A percentile compares a stretch with the other conserved stretches of the same genome.
phyloP scores from a whole-genome alignment of 148 eudicot species.

The Rhododendron williamsianum region DNA sequence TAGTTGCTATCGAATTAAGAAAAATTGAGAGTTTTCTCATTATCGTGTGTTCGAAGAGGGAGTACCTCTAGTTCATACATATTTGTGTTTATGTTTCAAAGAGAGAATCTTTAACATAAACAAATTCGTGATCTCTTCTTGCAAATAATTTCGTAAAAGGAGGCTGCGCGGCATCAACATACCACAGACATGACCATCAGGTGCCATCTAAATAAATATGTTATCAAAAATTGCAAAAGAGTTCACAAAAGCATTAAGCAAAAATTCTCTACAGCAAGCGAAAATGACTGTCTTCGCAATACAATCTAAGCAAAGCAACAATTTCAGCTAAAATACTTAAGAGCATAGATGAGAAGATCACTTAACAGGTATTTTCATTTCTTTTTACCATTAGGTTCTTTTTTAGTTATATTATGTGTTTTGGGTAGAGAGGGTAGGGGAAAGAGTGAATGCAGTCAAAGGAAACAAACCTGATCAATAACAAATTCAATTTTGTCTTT shows the following conservation, averaged over 20 bases:
- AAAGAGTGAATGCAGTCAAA: neutral
- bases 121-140: too few species aligned
- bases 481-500: conserved; percentile 95
- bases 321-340: neutral
- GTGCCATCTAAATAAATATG: neutral
- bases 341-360: neutral
- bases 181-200: conserved; percentile 2
- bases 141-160: too few species aligned
- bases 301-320: neutral
- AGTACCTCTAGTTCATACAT: too few species aligned
- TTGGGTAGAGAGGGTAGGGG: neutral
- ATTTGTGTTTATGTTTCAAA: too few species aligned
- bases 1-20: too few species aligned
- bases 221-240: neutral
- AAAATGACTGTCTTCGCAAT: neutral
- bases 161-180: neutral
- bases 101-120: too few species aligned
- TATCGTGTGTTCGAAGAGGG: too few species aligned
- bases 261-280: neutral
- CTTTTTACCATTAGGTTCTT: neutral
- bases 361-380: neutral
- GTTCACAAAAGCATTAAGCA: neutral
- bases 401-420: neutral
- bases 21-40: too few species aligned
- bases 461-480: conserved; percentile 72